These are phyloP conservation scores for Fusarium cyanostomum DNA, from an alignment of 2,329 filamentous ascomycete genomes.

Conservation along the genomic window DNA sequence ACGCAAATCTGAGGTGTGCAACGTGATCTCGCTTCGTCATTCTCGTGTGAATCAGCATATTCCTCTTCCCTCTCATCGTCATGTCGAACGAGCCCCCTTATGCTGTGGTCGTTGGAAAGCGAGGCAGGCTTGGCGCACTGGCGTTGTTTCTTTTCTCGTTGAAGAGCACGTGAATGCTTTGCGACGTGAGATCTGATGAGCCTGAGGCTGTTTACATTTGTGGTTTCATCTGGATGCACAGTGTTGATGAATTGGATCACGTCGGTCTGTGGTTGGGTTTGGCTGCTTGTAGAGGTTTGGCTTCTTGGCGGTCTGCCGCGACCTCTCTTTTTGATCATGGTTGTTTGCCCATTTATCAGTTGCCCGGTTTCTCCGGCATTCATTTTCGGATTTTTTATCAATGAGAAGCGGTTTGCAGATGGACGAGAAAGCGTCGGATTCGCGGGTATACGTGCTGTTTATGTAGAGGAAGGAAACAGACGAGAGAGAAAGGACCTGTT, in stretches of 20 bases:
- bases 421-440: too few species aligned
- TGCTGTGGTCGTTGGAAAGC: background rate
- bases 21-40: background rate
- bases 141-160: background rate
- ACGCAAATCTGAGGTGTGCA: too few species aligned
- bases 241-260: slow-evolving; percentile 12
- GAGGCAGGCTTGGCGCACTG: background rate
- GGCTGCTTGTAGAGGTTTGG: background rate
- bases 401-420: too few species aligned
- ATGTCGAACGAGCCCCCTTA: background rate
- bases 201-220: background rate
- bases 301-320: slow-evolving; percentile 1
- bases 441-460: too few species aligned
- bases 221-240: background rate
- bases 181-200: slow-evolving; percentile 16
- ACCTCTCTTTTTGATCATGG: background rate
- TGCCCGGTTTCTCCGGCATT: background rate
- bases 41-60: too few species aligned
- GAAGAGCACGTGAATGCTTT: background rate
- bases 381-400: too few species aligned
- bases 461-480: too few species aligned
- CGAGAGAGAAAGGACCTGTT: too few species aligned
- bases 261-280: background rate
- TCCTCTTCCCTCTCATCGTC: background rate
- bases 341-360: background rate